Conservation (phyloP, 176 grass and related monocot species). For the Pontederia paniculata region DNA sequence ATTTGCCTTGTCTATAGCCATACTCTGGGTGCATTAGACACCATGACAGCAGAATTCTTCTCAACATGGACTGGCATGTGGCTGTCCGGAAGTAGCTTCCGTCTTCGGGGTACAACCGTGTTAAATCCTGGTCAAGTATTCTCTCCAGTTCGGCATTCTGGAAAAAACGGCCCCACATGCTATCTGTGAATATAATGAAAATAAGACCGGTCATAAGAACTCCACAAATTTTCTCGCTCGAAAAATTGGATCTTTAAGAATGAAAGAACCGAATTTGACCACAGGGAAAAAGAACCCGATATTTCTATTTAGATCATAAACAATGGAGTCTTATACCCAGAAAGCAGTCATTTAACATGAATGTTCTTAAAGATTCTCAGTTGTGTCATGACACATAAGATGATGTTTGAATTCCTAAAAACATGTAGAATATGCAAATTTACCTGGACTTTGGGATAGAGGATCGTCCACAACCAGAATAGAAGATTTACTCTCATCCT, state of each 20-base stretch:
- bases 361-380: no score
- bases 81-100: constrained; percentile 74
- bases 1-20: constrained; percentile 85
- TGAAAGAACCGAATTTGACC: no score
- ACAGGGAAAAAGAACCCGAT: no score
- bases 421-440: constrained; percentile 3
- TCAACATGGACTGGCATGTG: constrained; percentile 71
- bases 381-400: no score
- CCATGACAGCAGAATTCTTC: constrained; percentile 78
- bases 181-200: constrained; percentile 37
- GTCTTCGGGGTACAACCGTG: constrained; percentile 74
- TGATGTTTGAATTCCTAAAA: no score
- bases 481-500: constrained; percentile 53
- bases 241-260: no score
- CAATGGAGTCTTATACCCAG: no score
- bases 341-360: no score
- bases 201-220: neutral
- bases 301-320: no score
- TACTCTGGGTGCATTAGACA: constrained; percentile 89
- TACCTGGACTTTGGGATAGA: constrained; percentile 85
- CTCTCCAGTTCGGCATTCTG: constrained; percentile 87
- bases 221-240: no score
- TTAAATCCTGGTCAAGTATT: constrained; percentile 89
- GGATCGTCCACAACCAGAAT: constrained; percentile 67
- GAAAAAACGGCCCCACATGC: constrained; percentile 96